A percentile compares a stretch with the other conserved stretches of the same genome.
phyloP scores from a whole-genome alignment of 2,329 filamentous ascomycete genomes.

The Ophidiomyces ophidiicola region DNA sequence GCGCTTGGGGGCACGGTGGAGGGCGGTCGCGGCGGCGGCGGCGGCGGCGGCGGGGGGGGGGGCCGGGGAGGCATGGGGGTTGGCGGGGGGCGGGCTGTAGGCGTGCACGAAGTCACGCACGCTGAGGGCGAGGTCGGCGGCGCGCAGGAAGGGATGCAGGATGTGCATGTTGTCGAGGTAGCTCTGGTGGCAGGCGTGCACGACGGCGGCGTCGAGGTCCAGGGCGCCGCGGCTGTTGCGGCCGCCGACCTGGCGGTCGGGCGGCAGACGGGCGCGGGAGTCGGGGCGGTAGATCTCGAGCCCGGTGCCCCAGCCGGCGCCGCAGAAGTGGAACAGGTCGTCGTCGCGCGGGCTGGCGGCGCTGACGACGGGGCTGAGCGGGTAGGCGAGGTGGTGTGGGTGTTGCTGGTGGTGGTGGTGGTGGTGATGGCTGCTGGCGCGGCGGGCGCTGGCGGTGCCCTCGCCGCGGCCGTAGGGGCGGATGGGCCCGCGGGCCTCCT shows the following conservation, averaged over 20 bases:
- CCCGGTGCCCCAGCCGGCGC: constrained; percentile 42
- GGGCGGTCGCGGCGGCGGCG: constrained; percentile 1
- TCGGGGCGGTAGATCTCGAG: constrained; percentile 25
- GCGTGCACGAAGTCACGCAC: constrained; percentile 40
- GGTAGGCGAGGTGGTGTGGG: constrained; percentile 9
- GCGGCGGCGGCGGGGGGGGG: constrained; percentile 7
- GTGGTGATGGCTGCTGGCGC: constrained; percentile 30
- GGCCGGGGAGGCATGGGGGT: constrained; percentile 2
- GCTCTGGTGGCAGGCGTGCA: constrained; percentile 41
- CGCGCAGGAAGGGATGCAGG: constrained; percentile 53
- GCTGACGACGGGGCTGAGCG: constrained; percentile 11
- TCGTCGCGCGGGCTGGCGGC: constrained; percentile 19
- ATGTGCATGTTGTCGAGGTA: constrained; percentile 51
- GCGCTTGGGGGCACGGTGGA: constrained; percentile 14
- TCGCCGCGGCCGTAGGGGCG: constrained; percentile 70
- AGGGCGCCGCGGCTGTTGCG: constrained; percentile 41
- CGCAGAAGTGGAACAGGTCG: constrained; percentile 26
- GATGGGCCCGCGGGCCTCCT: constrained; percentile 61
- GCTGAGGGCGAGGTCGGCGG: constrained; percentile 40
- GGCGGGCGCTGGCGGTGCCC: constrained; percentile 45
- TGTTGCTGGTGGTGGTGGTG: constrained; percentile 19
- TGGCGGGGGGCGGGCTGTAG: constrained; percentile 33
- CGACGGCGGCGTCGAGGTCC: constrained; percentile 41
- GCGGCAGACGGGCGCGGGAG: constrained; percentile 22
- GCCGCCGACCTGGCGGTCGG: constrained; percentile 32